These are phyloP conservation scores for Paecilomyces sp. DNA, from an alignment of 2,329 filamentous ascomycete species.

Conservation along the genomic window DNA sequence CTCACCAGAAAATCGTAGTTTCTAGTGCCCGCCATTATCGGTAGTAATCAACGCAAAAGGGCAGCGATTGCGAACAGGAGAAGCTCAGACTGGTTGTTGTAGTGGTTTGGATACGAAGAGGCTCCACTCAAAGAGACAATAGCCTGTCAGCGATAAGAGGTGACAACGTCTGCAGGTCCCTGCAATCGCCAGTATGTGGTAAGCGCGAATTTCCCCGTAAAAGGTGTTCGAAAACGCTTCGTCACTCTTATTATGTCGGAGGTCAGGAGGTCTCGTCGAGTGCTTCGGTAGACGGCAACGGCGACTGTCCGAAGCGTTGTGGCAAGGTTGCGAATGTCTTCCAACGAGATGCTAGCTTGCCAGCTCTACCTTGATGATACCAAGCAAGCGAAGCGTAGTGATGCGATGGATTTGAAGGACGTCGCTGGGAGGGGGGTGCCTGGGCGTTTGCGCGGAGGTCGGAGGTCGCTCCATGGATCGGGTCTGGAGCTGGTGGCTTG, in stretches of 20 bases:
- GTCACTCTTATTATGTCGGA: background rate
- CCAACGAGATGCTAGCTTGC: background rate
- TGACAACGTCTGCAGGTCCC: background rate
- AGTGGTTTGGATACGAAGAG: background rate
- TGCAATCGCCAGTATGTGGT: background rate
- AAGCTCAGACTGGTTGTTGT: background rate
- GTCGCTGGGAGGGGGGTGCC: background rate
- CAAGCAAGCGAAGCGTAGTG: background rate
- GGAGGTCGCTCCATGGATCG: background rate
- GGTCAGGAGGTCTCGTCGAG: background rate
- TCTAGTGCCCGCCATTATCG: conserved; percentile 81
- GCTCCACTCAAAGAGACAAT: background rate
- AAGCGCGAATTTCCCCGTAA: background rate
- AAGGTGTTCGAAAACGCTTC: background rate
- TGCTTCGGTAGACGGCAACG: background rate
- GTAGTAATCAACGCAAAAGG: background rate
- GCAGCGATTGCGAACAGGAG: background rate
- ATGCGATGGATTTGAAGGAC: background rate
- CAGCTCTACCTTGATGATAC: background rate
- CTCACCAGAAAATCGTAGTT: conserved; percentile 99
- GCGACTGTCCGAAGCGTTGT: background rate
- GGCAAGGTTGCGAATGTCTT: background rate
- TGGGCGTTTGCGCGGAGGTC: background rate
- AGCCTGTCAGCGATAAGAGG: background rate
- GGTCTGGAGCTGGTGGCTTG: background rate